Evolutionary conservation across 805 yeast species (phyloP), one percentile per base, ranked within the genome.

Genomic region (Pachysolen tannophilus): DNA sequence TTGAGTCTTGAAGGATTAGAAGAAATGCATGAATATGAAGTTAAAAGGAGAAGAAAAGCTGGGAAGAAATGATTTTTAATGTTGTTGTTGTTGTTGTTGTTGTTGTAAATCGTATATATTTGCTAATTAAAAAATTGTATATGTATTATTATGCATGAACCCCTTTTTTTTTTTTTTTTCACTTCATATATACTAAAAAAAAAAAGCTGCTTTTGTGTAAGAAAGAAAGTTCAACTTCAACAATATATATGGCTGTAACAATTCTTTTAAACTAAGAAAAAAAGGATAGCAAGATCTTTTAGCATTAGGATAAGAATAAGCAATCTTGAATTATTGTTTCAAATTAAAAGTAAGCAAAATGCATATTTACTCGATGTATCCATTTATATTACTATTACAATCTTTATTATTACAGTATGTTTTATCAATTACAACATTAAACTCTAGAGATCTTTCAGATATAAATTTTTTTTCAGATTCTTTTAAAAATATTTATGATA

Each of bases 1-100:
- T 62, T 85, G 26, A 54, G 60, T 8, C 56, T 78, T 20, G 63
- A 65, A 37, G 94, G 92, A 3, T 26, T 37, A 14, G 40, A 37
- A 20, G 97, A 94, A 55, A 90, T 97, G 92, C 98, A 90, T 53
- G 98, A 90, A 52, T 90, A 82, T 55, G 98, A 90, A 50, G 92
- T 95, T 3, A 87, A 90, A 56, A 80, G 77, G 60, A 72, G 82
- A 47, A 65, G 84, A 42, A 61, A 80, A 39, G 40, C 29, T 5
- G 26, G 13, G 62, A 63, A 41, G 72, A 66, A 43, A 39, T 23
- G 13, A 8, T 14, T 5, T 23, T 23, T 14, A 30, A 21, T 20
- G 26, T 23, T 8, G 10, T 21, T 8, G 10, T 4, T 11, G 26
- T 23, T 11, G 26, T 8, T 5, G 10, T 11, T 5, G 26, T 23